A percentile compares a stretch with the other conserved stretches of the same genome.
Evolutionary conservation across 768 basidiomycete genomes (phyloP).

Genomic region (Pilatotrama ljubarskyi): DNA sequence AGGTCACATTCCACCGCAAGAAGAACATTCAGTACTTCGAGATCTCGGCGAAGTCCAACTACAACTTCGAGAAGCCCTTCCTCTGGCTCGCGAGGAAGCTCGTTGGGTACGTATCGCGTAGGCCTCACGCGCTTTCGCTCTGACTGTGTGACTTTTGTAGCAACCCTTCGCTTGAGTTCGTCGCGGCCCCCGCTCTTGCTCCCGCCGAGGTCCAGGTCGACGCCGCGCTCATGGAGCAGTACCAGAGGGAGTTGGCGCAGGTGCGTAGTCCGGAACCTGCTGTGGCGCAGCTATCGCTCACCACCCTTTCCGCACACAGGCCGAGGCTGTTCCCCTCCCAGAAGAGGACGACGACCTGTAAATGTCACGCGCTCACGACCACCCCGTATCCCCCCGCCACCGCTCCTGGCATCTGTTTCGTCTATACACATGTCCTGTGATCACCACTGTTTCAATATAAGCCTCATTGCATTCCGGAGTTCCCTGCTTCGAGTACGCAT

Average conservation of each 20-base stretch:
- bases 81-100: slow-evolving; percentile 98
- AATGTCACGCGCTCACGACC: slow-evolving; percentile 17
- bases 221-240: slow-evolving; percentile 70
- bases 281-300: neutral
- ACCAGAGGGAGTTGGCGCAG: slow-evolving; percentile 72
- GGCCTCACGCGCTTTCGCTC: too few relatives aligned
- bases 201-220: slow-evolving; percentile 94
- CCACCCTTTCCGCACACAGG: slow-evolving; percentile 43
- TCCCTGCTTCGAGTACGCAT: slow-evolving; percentile 6
- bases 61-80: slow-evolving; percentile 99
- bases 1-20: slow-evolving; percentile 99
- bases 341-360: slow-evolving; percentile 88
- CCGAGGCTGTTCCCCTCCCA: slow-evolving; percentile 90
- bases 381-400: slow-evolving; percentile 10
- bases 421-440: slow-evolving; percentile 25
- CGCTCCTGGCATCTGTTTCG: slow-evolving; percentile 18
- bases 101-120: slow-evolving; percentile 69
- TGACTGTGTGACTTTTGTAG: slow-evolving; percentile 39
- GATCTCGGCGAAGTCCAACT: slow-evolving; percentile 99
- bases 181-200: slow-evolving; percentile 92
- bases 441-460: slow-evolving; percentile 26
- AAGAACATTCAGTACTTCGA: slow-evolving; percentile 99
- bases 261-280: slow-evolving; percentile 39
- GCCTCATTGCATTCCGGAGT: slow-evolving; percentile 16
- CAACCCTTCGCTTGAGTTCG: slow-evolving; percentile 87